Conservation (phyloP, 768 basidiomycete genomes). For the Phlegmacium glaucopus region DNA sequence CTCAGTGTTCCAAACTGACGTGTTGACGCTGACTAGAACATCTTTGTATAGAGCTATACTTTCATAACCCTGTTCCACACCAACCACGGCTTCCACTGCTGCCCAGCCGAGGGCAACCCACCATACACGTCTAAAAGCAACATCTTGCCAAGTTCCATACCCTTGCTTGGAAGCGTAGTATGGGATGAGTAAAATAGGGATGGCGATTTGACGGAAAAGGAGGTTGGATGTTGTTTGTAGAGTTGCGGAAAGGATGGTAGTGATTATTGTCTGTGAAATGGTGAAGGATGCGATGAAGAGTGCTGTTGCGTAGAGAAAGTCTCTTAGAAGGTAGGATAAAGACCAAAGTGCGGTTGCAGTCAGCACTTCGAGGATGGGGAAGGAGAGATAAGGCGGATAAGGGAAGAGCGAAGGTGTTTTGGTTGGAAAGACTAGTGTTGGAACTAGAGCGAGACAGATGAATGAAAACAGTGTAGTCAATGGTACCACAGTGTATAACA, state of each 20-base stretch:
- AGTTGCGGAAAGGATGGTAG: constrained; percentile 35
- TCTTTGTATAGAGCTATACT: constrained; percentile 65
- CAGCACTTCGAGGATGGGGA: constrained; percentile 64
- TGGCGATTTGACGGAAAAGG: constrained; percentile 49
- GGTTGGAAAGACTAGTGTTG: constrained; percentile 44
- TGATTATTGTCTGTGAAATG: constrained; percentile 24
- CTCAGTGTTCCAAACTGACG: constrained; percentile 1
- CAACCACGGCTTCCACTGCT: constrained; percentile 59
- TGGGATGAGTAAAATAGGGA: constrained; percentile 51
- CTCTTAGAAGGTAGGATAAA: constrained; percentile 50
- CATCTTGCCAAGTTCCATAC: constrained; percentile 50
- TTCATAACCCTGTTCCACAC: constrained; percentile 69
- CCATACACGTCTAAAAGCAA: constrained; percentile 68
- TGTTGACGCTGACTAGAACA: constrained; percentile 49
- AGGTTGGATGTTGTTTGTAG: constrained; percentile 51
- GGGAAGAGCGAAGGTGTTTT: constrained; percentile 42
- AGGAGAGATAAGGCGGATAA: constrained; percentile 50
- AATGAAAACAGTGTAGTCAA: constrained; percentile 48
- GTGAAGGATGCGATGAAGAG: constrained; percentile 24
- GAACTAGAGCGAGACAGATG: constrained; percentile 46
- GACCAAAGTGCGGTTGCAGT: constrained; percentile 60
- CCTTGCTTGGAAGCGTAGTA: constrained; percentile 35
- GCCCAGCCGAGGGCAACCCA: constrained; percentile 80
- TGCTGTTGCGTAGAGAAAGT: constrained; percentile 37
- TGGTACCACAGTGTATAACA: constrained; percentile 61